Conservation (phyloP, 306 rosid species). For the Cicer yamashitae region DNA sequence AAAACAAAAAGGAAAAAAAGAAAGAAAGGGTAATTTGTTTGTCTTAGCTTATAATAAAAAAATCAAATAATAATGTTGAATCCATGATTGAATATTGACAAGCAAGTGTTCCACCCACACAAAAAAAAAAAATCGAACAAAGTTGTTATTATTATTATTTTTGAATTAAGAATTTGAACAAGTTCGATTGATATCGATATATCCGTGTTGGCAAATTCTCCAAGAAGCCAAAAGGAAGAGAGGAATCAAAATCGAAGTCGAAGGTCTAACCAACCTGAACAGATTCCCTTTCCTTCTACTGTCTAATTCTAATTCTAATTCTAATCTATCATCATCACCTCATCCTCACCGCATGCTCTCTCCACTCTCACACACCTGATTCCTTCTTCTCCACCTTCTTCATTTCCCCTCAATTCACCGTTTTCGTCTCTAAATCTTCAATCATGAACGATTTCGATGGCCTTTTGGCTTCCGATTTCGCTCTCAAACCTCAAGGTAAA, state of each 20-base stretch:
- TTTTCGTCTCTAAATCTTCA: constrained; percentile 10
- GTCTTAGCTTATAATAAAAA: not conserved
- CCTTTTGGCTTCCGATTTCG: constrained; percentile 73
- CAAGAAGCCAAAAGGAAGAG: not conserved
- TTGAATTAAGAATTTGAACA: not conserved
- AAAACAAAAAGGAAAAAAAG: not conserved
- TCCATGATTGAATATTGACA: constrained; percentile 33
- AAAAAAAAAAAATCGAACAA: not conserved
- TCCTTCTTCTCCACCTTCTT: constrained; percentile 16
- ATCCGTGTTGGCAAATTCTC: constrained; percentile 22
- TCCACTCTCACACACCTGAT: constrained; percentile 44
- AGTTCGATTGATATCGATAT: not conserved
- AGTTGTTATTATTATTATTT: too few species aligned
- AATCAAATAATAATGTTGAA: constrained; percentile 9
- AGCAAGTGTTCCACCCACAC: not conserved
- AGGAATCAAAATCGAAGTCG: not conserved
- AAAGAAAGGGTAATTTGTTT: not conserved
- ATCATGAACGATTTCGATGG: constrained; percentile 95
- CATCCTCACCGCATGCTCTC: constrained; percentile 39
- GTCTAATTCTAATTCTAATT: too few species aligned
- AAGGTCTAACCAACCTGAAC: not conserved
- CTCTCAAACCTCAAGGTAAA: constrained; percentile 81
- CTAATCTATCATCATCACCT: too few species aligned
- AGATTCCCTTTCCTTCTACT: not conserved
- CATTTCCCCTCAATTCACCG: not conserved